Evolutionary conservation across 2,329 filamentous ascomycete species (phyloP), one percentile per base, ranked within the genome.

Genomic region (Cytospora chrysosperma): DNA sequence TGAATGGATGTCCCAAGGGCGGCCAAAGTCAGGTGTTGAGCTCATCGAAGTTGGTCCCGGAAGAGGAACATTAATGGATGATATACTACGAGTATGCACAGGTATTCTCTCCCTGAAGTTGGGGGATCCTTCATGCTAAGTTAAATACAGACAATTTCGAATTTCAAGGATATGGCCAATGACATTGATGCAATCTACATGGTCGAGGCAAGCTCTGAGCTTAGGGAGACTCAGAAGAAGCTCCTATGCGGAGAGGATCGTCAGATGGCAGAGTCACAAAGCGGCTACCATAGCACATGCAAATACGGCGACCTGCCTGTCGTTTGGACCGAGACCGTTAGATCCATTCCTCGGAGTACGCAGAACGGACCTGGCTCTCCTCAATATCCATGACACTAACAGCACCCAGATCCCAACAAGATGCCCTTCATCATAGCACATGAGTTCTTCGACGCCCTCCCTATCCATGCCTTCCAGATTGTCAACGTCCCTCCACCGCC

Each of bases 391-490:
- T 10, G 21, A n/a, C 28, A 24, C 47, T 17, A 10, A 55, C 51
- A n/a, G 21, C 40, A 27, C 59, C 57, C 68, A 88, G 87, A 85
- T 65, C 77, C 86, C 26, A 82, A 84, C 65, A 91, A 90, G 72
- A 91, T 88, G 26, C 94, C 95, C 0, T 96, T 98, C 75, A 96
- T 99, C 65, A 86, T 98, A 56, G 95, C 95, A 5, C 95, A 99
- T 75, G 95, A 99, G 74, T 98, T 99, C 81, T 99, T 99, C 78
- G 95, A 99, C 70, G 95, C 95, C 2, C 87, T 99, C 0, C 95
- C 95, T 37, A 97, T 99, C 69, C 93, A 99, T 75, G 88, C 92
- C 65, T 99, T 99, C 74, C 90, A 98, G 75, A 89, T 91, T 17
- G 83, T 94, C 57, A 73, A 76, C 7, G 75, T 80, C 37, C 73